Evolutionary conservation across 2,329 filamentous ascomycete species (phyloP), one percentile per base, ranked within the genome.

Genomic region (Coniochaeta sp.): DNA sequence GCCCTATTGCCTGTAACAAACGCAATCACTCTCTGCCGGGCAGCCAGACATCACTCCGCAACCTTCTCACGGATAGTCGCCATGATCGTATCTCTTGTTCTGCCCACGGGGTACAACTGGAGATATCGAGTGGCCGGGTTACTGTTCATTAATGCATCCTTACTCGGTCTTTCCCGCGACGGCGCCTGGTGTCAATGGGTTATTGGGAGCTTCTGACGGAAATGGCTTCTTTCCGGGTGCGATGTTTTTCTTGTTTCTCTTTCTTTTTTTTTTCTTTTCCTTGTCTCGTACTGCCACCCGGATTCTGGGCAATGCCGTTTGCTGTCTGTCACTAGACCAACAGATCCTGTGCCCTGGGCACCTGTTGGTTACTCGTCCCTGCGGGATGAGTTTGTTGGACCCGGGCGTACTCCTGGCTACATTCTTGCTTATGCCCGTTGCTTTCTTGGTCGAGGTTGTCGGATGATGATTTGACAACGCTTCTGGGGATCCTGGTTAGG

Each of bases 131-230:
- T 57, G 54, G 54, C 54, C 34, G 17, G 17, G 54, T n/a, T 17
- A 57, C 52, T 57, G 31, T 57, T 36, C 54, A 36, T 57, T 57
- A 57, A 34, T 57, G 54, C 54, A 57, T 57, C 31, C 31, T 57
- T 36, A 22, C 54, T 57, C 31, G 54, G 34, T 34, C 34, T 57
- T 57, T 57, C 22, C 54, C 54, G 54, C 54, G 54, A 57, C 28
- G 54, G 54, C 54, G 54, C 14, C 54, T 36, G 54, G 54, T 34
- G 54, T 52, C 52, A 36, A 57, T 36, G 54, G 52, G 54, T 57
- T 52, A 52, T 31, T 52, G 47, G 47, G 47, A 17, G n/a, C n/a
- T 24, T 52, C 47, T 5, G n/a, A 31, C 47, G 47, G 47, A 52
- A 52, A 52, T 14, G 47, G 47, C 31, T 52, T 34, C 38, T 55